A percentile compares a stretch with the other conserved stretches of the same genome.
phyloP scores from a whole-genome alignment of 148 eudicot genomes.

The Cornus florida region DNA sequence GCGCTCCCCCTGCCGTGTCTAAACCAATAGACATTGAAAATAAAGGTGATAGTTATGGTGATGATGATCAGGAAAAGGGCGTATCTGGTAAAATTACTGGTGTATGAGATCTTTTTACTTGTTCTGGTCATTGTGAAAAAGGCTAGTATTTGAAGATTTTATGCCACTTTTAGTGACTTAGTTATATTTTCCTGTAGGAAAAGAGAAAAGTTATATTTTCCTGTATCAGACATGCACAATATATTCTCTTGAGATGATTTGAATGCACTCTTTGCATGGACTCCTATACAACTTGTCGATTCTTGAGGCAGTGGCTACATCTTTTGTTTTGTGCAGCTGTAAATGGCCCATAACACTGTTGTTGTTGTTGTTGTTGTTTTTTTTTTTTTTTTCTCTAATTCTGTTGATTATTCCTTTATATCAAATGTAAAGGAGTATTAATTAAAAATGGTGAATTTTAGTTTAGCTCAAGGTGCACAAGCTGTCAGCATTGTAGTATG shows the following conservation, averaged over 20 bases:
- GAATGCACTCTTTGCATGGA: not conserved
- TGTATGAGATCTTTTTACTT: constrained; percentile 35
- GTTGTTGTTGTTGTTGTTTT: no score
- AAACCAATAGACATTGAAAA: constrained; percentile 42
- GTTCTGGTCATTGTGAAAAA: not conserved
- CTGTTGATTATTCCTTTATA: no score
- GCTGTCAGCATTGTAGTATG: no score
- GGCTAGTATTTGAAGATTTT: not conserved
- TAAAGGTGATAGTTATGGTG: constrained; percentile 39
- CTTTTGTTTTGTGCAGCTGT: not conserved
- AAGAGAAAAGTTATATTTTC: not conserved
- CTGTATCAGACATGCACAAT: not conserved
- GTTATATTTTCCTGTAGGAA: not conserved
- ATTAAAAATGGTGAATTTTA: no score
- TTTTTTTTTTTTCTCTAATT: no score
- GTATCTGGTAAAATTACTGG: constrained; percentile 56
- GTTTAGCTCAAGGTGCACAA: no score
- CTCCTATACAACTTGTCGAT: not conserved
- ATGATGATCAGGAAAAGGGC: constrained; percentile 50
- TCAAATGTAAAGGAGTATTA: no score
- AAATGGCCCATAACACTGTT: not conserved
- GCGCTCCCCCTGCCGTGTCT: constrained; percentile 34
- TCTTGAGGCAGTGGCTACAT: not conserved
- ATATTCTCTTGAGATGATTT: constrained; percentile 4
- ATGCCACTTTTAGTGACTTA: not conserved